These are phyloP conservation scores for Aureobasidium leucospermi DNA, from an alignment of 2,329 filamentous ascomycete species.

Conservation along the genomic window DNA sequence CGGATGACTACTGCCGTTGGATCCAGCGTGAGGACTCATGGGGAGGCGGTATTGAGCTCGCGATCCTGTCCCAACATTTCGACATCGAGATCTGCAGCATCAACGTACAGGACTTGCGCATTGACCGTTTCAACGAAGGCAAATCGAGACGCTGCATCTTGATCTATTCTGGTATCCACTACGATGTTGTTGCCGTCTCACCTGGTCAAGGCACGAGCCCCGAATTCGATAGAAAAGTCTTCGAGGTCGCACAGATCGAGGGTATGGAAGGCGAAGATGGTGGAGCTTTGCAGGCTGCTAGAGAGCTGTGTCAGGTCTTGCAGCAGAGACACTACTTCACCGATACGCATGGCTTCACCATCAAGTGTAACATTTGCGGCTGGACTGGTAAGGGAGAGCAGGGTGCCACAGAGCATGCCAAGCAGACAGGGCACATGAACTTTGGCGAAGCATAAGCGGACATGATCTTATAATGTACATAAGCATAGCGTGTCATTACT, in stretches of 20 bases:
- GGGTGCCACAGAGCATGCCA: slow-evolving; percentile 56
- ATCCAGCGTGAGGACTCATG: slow-evolving; percentile 76
- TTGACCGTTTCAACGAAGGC: slow-evolving; percentile 74
- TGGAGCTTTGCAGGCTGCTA: slow-evolving; percentile 51
- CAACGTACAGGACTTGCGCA: slow-evolving; percentile 62
- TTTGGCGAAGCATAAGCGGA: slow-evolving; percentile 39
- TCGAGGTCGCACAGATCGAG: slow-evolving; percentile 42
- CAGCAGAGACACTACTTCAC: slow-evolving; percentile 76
- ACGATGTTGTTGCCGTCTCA: slow-evolving; percentile 78
- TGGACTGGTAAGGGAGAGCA: slow-evolving; percentile 61
- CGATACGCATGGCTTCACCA: slow-evolving; percentile 71
- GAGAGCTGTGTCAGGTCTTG: slow-evolving; percentile 49
- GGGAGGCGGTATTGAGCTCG: slow-evolving; percentile 87
- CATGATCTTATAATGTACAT: neutral
- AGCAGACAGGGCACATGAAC: slow-evolving; percentile 51
- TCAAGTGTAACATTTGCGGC: slow-evolving; percentile 69
- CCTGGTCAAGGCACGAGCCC: slow-evolving; percentile 56
- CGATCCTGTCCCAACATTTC: slow-evolving; percentile 77
- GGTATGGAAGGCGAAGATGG: slow-evolving; percentile 39
- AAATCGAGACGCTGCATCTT: slow-evolving; percentile 64
- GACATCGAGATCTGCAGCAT: slow-evolving; percentile 78
- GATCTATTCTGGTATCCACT: slow-evolving; percentile 88
- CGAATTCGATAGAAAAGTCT: slow-evolving; percentile 72
- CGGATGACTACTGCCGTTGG: slow-evolving; percentile 70
- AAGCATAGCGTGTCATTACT: neutral